Evolutionary conservation across 345 rosid genomes (phyloP), one percentile per base, ranked within the genome.

Genomic region (Mallotus nudiflorus): DNA sequence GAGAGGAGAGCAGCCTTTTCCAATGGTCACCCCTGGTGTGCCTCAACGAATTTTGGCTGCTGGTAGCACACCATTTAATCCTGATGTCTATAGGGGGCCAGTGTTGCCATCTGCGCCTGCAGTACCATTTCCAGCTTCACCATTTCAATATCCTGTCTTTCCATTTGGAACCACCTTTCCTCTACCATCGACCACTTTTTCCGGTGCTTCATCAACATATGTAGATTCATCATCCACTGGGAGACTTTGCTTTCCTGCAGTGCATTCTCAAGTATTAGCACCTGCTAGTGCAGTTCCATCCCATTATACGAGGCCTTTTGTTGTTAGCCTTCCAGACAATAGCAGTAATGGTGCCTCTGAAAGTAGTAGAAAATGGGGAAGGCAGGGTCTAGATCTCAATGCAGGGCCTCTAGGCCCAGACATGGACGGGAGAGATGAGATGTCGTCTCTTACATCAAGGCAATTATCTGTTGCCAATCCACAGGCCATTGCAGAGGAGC

Each of bases 41-140:
- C 83, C 82, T 24, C 97, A 81, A n/a, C 84, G 97, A 70, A 83
- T 90, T 75, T 35, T 87, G 70, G 87, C 90, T 27, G 37, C 89
- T 65, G 83, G 80, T 24, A 84, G 85, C 68, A 78, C 85, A n/a
- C 79, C 89, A 20, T 87, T 83, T 75, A 64, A 72, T 69, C 80
- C 89, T 49, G 99, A 95, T 64, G 50, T 81, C 29, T 90, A 78
- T 72, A 84, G 96, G 71, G 84, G 86, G 22, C 82, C 97, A 0
- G 89, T 95, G 29, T 68, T 95, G 66, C 78, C 90, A 9, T 87
- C 99, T 49, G 82, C 97, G 68, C 96, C 97, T 15, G 96, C 97
- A 0, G 65, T 86, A 51, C 77, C 99, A 1, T 90, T 85, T 62
- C 87, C 85, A 35, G 70, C 97, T 45, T 42, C 86, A 15, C 72